Conservation (phyloP, 2,329 filamentous ascomycete species). For the Fusarium longipes region DNA sequence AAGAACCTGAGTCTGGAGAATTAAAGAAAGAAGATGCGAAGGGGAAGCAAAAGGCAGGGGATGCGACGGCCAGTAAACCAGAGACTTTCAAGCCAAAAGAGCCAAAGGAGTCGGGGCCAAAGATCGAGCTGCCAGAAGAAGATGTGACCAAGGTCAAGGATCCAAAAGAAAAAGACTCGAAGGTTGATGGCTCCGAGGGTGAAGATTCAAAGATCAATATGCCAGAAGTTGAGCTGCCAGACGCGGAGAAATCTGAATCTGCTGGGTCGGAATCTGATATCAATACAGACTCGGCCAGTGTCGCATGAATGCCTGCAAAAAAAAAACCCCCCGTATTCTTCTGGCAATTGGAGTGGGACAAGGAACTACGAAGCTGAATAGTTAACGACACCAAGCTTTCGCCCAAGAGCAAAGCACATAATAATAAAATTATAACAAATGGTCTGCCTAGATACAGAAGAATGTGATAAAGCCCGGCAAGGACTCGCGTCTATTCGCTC, state of each 20-base stretch:
- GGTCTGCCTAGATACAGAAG: background rate
- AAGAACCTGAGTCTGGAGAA: background rate
- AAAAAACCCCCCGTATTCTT: background rate
- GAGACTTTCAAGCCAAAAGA: background rate
- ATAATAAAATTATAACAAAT: constrained; percentile 10
- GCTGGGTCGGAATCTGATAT: constrained; percentile 8
- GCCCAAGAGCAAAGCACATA: background rate
- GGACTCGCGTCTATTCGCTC: constrained; percentile 43
- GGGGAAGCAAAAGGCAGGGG: background rate
- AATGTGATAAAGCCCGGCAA: background rate
- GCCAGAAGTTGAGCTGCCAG: background rate
- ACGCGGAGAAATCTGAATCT: background rate
- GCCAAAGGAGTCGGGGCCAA: background rate
- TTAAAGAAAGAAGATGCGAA: background rate
- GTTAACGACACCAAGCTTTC: background rate
- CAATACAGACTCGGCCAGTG: constrained; percentile 1
- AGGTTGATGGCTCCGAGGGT: background rate
- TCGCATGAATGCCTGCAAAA: too few species aligned
- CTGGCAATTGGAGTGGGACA: too few species aligned
- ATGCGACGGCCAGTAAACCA: background rate
- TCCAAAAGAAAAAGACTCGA: background rate
- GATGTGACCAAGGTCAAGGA: background rate
- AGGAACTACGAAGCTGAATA: background rate
- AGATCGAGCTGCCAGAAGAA: background rate
- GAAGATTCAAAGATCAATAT: background rate